Conservation (phyloP, 345 rosid genomes). For the Carallia brachiata region DNA sequence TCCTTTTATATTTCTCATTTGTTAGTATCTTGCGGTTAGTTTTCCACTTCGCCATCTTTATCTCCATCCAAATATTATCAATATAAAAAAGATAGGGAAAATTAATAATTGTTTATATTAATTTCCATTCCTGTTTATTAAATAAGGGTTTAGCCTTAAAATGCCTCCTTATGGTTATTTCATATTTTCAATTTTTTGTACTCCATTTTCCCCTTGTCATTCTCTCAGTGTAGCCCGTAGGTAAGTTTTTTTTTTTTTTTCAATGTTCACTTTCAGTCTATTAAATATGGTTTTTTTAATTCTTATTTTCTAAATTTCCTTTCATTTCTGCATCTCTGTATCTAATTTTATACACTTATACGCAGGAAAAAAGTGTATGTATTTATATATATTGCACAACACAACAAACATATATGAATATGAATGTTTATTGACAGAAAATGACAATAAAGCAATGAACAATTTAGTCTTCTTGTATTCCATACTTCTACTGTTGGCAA, state of each 20-base stretch:
- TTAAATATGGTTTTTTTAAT: background rate
- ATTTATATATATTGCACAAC: too few relatives aligned
- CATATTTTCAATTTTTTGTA: too few relatives aligned
- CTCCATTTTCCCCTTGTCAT: background rate
- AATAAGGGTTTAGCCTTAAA: too few relatives aligned
- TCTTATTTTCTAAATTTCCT: constrained; percentile 9
- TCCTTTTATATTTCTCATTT: background rate
- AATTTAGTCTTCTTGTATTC: background rate
- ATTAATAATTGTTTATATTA: constrained; percentile 3
- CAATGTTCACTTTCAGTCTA: background rate
- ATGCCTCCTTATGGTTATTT: too few relatives aligned
- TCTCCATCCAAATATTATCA: constrained; percentile 5
- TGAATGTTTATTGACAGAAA: background rate
- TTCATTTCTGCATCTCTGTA: constrained; percentile 13
- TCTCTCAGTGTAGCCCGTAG: constrained; percentile 11
- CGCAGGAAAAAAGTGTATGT: too few relatives aligned
- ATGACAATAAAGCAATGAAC: background rate
- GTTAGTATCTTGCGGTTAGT: too few relatives aligned
- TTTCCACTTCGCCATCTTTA: background rate
- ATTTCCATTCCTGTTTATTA: constrained; percentile 11
- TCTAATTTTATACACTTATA: background rate
- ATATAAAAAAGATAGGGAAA: background rate
- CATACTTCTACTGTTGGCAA: background rate
- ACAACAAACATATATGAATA: too few relatives aligned
- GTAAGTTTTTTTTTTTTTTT: background rate